Evolutionary conservation across 129 eudicot species (phyloP), one percentile per base, ranked within the genome.

Genomic region (Kitagawia praeruptora): DNA sequence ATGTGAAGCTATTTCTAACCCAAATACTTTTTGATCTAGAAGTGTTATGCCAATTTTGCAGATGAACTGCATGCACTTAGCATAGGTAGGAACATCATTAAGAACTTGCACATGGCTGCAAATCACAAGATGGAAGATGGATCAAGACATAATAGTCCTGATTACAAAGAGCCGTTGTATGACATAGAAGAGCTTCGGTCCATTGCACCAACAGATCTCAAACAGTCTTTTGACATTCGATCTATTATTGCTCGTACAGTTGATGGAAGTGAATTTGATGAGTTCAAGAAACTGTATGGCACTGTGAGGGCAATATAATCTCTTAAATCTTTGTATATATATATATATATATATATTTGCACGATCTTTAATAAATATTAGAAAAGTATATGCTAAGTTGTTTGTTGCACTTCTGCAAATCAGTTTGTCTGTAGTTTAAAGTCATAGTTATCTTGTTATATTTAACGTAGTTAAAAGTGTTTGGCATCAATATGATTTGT

Each of bases 221-320:
- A 92, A 85, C 99, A 96, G 86, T 86, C 96, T 21, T 89, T 96
- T 86, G 99, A 96, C 72, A 79, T 96, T 67, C 91, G 95, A 75
- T 90, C 96, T 77, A 61, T 92, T 81, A 96, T 96, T 84, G 93
- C 97, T 81, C 99, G 95, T 47, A 80, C 90, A 78, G 97, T 96
- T 70, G 99, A 96, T 85, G 97, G 93, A 70, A 96, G 99, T 85
- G 97, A 90, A 84, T 92, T 96, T 81, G 97, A 96, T 70, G 99
- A 96, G 87, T 96, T 96, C 96, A 96, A 96, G 92, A 93, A 96
- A 90, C 78, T 96, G 89, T 96, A 92, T 90, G 99, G 99, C 95
- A 90, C 97, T 96, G 99, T 96, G 92, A 90, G 97, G 91, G 83
- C 84, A 77, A 77, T 27, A 70, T 53, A 45, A 73, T 78, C 77